Evolutionary conservation across 148 eudicot species (phyloP), one percentile per base, ranked within the genome.

Genomic region (Nepenthes gracilis): DNA sequence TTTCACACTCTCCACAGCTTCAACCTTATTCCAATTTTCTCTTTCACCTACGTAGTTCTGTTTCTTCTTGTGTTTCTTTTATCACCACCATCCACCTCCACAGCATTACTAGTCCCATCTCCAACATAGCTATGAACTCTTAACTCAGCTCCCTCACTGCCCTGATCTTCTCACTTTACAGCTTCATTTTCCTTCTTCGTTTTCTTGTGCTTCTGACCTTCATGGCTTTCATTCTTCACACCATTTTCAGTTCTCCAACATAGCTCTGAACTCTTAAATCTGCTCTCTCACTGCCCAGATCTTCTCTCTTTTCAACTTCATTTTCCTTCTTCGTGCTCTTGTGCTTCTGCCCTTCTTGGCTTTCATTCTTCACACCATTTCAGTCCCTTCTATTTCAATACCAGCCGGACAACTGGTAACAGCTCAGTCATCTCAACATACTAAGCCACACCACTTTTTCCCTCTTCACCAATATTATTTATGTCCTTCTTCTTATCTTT

Each of bases 31-130:
- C 37, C 12, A 57, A 56, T 51, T 60, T 56, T 55, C 61, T 48
- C 14, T 60, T n/a, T 48, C 51, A 1, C 5, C 51, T 34, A 32
- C 66, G 13, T 40, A 47, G 32, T 10, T 55, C 52, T 12, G 54
- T 49, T 57, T 62, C 67, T 71, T 70, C 65, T 54, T 68, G 33
- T 54, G 61, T 23, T 64, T 73, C 53, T 58, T 37, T 4, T 15
- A 23, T 32, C 57, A 5, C 23, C 32, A 7, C 58, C 65, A 55
- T 60, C 48, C n/a, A 13, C 65, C 33, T 35, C 40, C n/a, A 38
- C 45, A 23, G 23, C 23, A 23, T 23, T 23, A 23, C 23, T 23
- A 23, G 23, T 23, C 23, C 23, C 23, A 23, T 23, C 0, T 23
- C 0, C 23, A 40, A 40, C 8, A 8, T 40, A 40, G 8, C 45